A percentile compares a stretch with the other conserved stretches of the same genome.
Conservation (phyloP, 805 yeast genomes). For the Candida coquimbonensis region DNA sequence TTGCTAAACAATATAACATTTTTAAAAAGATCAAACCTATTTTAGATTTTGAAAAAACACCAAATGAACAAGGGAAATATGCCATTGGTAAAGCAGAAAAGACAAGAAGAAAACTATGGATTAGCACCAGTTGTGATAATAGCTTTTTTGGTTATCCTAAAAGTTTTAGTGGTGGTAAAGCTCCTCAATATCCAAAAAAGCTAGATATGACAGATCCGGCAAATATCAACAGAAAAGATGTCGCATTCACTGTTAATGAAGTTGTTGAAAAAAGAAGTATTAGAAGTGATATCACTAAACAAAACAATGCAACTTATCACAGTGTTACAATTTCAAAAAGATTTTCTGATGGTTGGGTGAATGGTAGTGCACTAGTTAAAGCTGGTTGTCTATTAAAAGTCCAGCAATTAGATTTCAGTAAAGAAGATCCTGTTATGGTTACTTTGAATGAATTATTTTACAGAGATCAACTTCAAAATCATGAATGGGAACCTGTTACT, state of each 20-base stretch:
- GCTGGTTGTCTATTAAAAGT: slow-evolving; percentile 15
- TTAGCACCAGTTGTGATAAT: slow-evolving; percentile 8
- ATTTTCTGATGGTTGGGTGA: slow-evolving; percentile 23
- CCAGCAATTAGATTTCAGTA: slow-evolving; percentile 12
- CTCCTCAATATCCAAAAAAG: slow-evolving; percentile 9
- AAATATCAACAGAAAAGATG: background rate
- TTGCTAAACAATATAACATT: slow-evolving; percentile 12
- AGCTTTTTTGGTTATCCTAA: slow-evolving; percentile 16
- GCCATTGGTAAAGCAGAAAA: slow-evolving; percentile 8
- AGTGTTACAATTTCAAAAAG: slow-evolving; percentile 10
- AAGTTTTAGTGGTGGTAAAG: slow-evolving; percentile 15
- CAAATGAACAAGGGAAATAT: slow-evolving; percentile 7
- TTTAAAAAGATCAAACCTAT: slow-evolving; percentile 10
- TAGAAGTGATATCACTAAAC: slow-evolving; percentile 6
- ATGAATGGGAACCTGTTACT: slow-evolving; percentile 15
- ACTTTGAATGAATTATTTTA: slow-evolving; percentile 19
- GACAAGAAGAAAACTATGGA: slow-evolving; percentile 8
- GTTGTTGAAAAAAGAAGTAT: slow-evolving; percentile 2
- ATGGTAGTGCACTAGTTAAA: slow-evolving; percentile 13
- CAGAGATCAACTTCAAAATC: slow-evolving; percentile 17
- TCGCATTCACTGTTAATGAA: slow-evolving; percentile 1
- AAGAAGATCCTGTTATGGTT: slow-evolving; percentile 23
- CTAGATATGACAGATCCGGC: background rate
- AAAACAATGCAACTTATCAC: slow-evolving; percentile 1
- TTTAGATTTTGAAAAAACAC: slow-evolving; percentile 11